A percentile compares a stretch with the other conserved stretches of the same genome.
These are phyloP conservation scores for Astrephomene gubernaculifera DNA, from an alignment of 139 green algal genomes.

Conservation along the genomic window DNA sequence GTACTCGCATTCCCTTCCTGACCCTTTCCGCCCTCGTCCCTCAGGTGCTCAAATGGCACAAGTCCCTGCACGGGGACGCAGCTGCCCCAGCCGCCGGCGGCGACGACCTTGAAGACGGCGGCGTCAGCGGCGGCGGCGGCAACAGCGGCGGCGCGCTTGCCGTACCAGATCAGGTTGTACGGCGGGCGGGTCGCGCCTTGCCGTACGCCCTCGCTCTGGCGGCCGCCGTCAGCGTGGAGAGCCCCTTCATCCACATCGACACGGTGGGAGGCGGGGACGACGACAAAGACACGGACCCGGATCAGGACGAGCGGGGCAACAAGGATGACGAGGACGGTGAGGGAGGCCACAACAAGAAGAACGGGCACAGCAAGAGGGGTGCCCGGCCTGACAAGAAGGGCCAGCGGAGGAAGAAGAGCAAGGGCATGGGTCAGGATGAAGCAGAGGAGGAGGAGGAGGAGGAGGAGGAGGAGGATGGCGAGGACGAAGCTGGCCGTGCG, in stretches of 20 bases:
- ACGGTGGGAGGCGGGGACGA: constrained; percentile 8
- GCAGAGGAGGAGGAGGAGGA: background rate
- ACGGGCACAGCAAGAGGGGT: constrained; percentile 10
- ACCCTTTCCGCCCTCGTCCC: background rate
- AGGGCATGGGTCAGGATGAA: constrained; percentile 18
- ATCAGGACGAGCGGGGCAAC: background rate
- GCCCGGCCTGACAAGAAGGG: background rate
- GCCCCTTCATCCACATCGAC: constrained; percentile 86
- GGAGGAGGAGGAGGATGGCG: background rate
- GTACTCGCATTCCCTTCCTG: no score
- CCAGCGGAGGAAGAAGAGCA: background rate
- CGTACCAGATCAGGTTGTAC: constrained; percentile 1
- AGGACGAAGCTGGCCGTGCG: background rate
- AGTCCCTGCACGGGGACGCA: background rate
- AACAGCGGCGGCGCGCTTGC: background rate
- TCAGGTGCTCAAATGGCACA: constrained; percentile 45
- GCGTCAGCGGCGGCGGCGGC: background rate
- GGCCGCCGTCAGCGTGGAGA: constrained; percentile 87
- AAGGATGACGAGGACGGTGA: background rate
- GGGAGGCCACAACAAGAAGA: background rate
- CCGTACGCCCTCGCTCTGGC: constrained; percentile 84
- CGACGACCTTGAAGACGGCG: background rate
- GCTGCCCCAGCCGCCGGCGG: background rate
- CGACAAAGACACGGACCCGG: background rate
- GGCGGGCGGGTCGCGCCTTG: constrained; percentile 55